Base-by-base conservation (phyloP, 1,139 yeast species). In the Blastobotrys indianensis region DNA sequence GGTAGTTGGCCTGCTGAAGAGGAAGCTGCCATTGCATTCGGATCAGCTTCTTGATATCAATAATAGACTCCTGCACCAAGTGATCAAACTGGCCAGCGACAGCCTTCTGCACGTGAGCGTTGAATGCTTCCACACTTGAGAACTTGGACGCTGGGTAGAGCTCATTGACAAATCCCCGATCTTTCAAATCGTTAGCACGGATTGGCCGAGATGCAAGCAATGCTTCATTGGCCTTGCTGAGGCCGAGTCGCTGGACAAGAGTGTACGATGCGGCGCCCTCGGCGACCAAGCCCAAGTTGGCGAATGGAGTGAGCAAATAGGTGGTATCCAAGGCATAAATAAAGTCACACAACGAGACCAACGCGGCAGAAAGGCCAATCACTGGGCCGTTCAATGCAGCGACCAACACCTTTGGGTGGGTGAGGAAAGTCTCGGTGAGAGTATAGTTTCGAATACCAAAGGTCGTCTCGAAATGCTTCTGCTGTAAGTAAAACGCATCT, bases 311-410 rank as follows among this genome's bases (percentile, higher is more conserved):
- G 60, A 82, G 73, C 50, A 84, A 54, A 63, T 72, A 84, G 44
- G 82, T 76, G 49, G 78, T 70, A 48, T 77, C 80, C 53, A 82
- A 79, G 17, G 83, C 84, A 59, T 85, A 85, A 30, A 87, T 73
- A 55, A 87, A 73, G 64, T 87, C 97, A 63, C 86, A 80, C 50
- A 84, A 70, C 20, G 84, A 77, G 28, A 86, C 82, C 45, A 87
- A 66, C 0, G 90, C 88, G 3, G 94, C 80, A 37, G 81, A 70
- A 51, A 87, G 73, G 0, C 97, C 97, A 53, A 87, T 77, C 10
- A 80, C 95, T 0, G 96, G 95, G 1, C 97, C 96, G 58, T 87
- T 87, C 50, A 87, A 71, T 10, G 92, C 90, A 34, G 80, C 79
- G 23, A 82, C 82, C 44, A 87, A 69, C 4, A 86, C 73, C 64